Percentiles rank a stretch among this genome's conserved stretches.
phyloP scores from a whole-genome alignment of 2,329 filamentous ascomycete species.

The Cercospora beticola region DNA sequence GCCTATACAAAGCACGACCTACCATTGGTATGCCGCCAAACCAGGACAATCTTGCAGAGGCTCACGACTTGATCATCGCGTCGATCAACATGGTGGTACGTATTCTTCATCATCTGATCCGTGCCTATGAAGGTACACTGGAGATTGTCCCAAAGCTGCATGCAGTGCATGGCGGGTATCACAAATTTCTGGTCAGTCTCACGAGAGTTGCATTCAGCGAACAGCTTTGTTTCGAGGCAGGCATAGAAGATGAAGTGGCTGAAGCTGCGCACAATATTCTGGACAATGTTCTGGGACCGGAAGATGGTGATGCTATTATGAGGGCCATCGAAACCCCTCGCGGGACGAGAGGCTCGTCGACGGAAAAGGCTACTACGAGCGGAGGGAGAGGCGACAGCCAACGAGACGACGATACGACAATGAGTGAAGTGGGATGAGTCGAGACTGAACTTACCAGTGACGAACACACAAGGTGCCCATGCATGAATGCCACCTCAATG shows the following conservation, averaged over 20 bases:
- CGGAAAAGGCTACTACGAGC: slow-evolving; percentile 14
- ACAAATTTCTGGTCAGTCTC: slow-evolving; percentile 79
- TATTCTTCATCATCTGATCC: slow-evolving; percentile 61
- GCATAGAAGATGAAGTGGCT: slow-evolving; percentile 73
- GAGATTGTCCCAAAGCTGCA: slow-evolving; percentile 71
- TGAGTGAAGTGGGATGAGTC: slow-evolving; percentile 19
- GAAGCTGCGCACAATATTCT: slow-evolving; percentile 80
- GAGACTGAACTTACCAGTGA: neutral
- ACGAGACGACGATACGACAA: slow-evolving; percentile 22
- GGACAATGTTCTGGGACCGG: slow-evolving; percentile 76
- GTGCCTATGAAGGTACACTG: slow-evolving; percentile 56
- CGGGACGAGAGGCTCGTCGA: slow-evolving; percentile 20
- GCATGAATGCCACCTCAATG: neutral
- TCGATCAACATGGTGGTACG: slow-evolving; percentile 61
- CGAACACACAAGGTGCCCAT: neutral
- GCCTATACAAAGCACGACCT: slow-evolving; percentile 51
- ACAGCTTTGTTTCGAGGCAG: slow-evolving; percentile 71
- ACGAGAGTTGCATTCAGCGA: slow-evolving; percentile 85
- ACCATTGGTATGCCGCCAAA: slow-evolving; percentile 16
- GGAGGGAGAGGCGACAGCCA: slow-evolving; percentile 8
- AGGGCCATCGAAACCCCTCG: slow-evolving; percentile 45
- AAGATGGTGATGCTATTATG: slow-evolving; percentile 65
- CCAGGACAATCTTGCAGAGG: slow-evolving; percentile 18
- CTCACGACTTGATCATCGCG: slow-evolving; percentile 45
- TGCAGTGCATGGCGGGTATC: slow-evolving; percentile 67